Evolutionary conservation across 225 moss, liverwort and hornwort genomes (phyloP), one percentile per base, ranked within the genome.

Genomic region (Neckera pumila): DNA sequence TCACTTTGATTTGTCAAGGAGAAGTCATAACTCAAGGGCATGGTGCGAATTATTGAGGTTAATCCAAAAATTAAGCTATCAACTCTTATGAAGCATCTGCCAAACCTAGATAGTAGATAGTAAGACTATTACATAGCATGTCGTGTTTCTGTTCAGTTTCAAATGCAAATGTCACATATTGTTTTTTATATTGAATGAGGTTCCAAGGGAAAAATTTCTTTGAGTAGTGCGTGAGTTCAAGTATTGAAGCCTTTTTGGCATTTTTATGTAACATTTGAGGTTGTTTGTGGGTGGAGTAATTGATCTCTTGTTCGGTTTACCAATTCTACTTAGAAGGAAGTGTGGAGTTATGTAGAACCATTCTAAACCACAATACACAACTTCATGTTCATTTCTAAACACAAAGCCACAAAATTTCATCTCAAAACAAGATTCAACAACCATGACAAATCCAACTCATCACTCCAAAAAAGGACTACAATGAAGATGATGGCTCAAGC

Each of bases 401-500:
- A 38, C 25, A 70, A 42, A 4, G 4, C 53, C 57, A 53, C 1
- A 8, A 34, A 45, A 25, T n/a, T n/a, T 30, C 75, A 75, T 28
- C 14, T 43, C 21, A 5, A 38, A 11, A n/a, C 14, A 85, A 63
- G 21, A 21, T 62, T 21, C 6, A 54, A 8, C 54, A 80, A 27
- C 14, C 17, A 34, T 7, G 7, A 58, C 58, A 80, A 87, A 45
- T 38, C n/a, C 22, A 63, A 49, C 27, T 43, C 36, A 13, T 25
- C 17, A 2, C 27, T 69, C 2, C 6, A 3, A 22, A 57, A 45
- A 70, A 34, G 3, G 36, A 49, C 38, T 86, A 80, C 36, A 56
- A 65, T 9, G 47, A 77, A 77, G 53, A 83, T 83, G 66, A 90
- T 79, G 79, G 86, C 92, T 83, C 86, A 92, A 88, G 88, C 92